Base-by-base conservation (phyloP, 345 rosid species). In the Noccaea caerulescens region DNA sequence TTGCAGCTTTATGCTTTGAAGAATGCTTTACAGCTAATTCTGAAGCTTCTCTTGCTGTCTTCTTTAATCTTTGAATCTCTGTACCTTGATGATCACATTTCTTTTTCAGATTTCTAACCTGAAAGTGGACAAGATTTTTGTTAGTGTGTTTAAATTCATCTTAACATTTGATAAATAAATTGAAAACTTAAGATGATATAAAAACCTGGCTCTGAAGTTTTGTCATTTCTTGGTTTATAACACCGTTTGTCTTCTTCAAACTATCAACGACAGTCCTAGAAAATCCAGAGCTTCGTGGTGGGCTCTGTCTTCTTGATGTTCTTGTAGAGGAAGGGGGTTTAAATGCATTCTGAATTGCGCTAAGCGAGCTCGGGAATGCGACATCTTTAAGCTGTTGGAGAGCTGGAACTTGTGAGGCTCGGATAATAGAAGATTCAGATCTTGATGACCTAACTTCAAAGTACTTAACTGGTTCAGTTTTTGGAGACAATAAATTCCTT, bases 171-270 rank as follows among this genome's bases (percentile, higher is more conserved):
- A 45, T 53, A 23, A 53, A 38, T 16, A 16, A 8, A 9, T 0
- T 32, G 14, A 51, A 20, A 33, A 12, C 8, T 4, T 23, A 5
- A 39, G 30, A 47, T 14, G 43, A 10, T 18, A 69, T 36, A 39
- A 9, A 75, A 73, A 91, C 99, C 69, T 94, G 93, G 71, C 69
- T 86, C 73, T 89, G 89, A 76, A 89, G 6, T 82, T 84, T 94
- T 33, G 83, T 33, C 79, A 85, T 76, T 71, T 91, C 99, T 73
- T 86, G 92, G 76, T 87, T 91, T 80, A 91, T 71, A 69, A 79
- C 79, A 30, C 86, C 97, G 68, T 89, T 94, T 63, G 98, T 83
- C 75, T 89, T 94, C 77, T 82, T 91, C 39, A 94, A 88, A 81
- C 89, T 89, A 71, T 88, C 97, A 50, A 94, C 67, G 36, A 89